Evolutionary conservation across 2,329 filamentous ascomycete genomes (phyloP), one percentile per base, ranked within the genome.

Genomic region (Aspergillus amoenus): DNA sequence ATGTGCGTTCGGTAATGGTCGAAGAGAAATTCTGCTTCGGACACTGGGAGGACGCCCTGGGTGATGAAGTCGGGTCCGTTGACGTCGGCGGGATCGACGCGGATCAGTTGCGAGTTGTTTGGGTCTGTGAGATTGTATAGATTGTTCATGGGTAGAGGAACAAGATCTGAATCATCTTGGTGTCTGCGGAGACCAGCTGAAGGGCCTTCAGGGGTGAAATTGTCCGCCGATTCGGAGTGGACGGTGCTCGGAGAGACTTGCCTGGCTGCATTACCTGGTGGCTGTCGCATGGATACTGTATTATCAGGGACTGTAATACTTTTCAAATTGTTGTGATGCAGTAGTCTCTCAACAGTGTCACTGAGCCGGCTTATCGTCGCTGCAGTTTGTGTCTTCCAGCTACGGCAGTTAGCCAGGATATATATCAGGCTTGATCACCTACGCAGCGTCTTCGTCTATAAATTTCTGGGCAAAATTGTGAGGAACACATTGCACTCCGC

Each of bases 21-120:
- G 53, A 79, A 80, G 0, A 81, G 64, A n/a, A 73, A 70, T 24
- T 80, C 73, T 0, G 78, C 78, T 37, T 79, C 76, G 0, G 67
- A 62, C 3, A 76, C 51, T 1, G 72, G 61, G 0, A 81, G 48
- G 4, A 67, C 62, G 0, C 78, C 78, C 27, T 68, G 65, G 1
- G 73, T 71, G 41, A 80, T 78, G 45, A 80, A 75, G 55, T 79
- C 77, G 17, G 63, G 64, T 15, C 78, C 66, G 9, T 50, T 47
- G 12, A 51, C 40, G 21, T 51, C 34, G 15, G 44, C 48, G 8
- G 54, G 22, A 32, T 57, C 47, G 11, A 54, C 51, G 3, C 50
- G 54, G 5, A 57, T 52, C 5, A 45, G 41, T 12, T 24, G 50
- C 3, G 41, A 48, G 43, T 75, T 73, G 1, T 77, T 79, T 5